Conservation (phyloP, 2,329 filamentous ascomycete species). For the Pseudogymnoascus sp. region DNA sequence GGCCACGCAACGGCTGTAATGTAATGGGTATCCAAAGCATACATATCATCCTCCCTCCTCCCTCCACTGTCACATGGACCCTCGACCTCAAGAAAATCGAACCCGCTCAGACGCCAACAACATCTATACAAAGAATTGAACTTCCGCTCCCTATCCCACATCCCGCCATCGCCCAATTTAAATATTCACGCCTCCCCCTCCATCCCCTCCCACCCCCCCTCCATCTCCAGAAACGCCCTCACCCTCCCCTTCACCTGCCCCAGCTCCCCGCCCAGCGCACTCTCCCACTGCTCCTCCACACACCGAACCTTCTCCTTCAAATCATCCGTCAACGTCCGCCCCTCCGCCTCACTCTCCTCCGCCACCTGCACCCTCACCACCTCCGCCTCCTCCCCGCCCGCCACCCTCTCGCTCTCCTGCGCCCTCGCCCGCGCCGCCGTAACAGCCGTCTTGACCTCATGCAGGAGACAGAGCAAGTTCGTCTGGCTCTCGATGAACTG, state of each 20-base stretch:
- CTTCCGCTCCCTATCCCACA: not conserved
- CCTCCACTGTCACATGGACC: not conserved
- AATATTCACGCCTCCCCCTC: slow-evolving; percentile 13
- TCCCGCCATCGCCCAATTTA: not conserved
- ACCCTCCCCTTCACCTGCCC: slow-evolving; percentile 66
- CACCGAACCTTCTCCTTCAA: slow-evolving; percentile 87
- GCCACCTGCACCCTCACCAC: slow-evolving; percentile 36
- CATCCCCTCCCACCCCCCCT: slow-evolving; percentile 79
- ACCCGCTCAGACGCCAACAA: not conserved
- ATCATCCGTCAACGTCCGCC: slow-evolving; percentile 66
- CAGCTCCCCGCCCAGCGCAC: slow-evolving; percentile 73
- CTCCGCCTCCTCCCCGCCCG: slow-evolving; percentile 31
- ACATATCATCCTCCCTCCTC: not conserved
- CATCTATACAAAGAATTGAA: not conserved
- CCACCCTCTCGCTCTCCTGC: slow-evolving; percentile 52
- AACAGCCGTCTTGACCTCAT: slow-evolving; percentile 78
- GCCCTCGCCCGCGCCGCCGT: slow-evolving; percentile 60
- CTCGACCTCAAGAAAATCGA: not conserved
- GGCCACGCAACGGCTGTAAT: not conserved
- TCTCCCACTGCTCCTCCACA: slow-evolving; percentile 85
- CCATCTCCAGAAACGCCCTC: slow-evolving; percentile 61
- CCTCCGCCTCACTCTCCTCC: slow-evolving; percentile 57
- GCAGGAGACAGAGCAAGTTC: slow-evolving; percentile 79
- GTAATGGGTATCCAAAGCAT: not conserved
- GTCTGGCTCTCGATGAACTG: slow-evolving; percentile 96